phyloP scores from a whole-genome alignment of 768 basidiomycete species.

The Artomyces pyxidatus region DNA sequence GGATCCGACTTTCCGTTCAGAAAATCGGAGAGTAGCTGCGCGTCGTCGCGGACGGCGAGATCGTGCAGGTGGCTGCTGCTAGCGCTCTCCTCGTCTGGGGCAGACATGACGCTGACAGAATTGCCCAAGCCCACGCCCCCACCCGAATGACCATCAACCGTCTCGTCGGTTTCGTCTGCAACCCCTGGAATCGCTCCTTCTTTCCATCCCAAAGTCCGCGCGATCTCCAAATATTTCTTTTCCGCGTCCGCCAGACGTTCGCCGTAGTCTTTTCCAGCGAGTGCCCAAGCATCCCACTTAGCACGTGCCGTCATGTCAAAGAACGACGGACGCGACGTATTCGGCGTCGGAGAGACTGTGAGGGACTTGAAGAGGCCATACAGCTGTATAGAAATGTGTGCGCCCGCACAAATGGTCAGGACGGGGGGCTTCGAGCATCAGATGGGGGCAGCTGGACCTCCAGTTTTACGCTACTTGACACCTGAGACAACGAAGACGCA shows the following conservation, averaged over 20 bases:
- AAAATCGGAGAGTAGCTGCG: constrained; percentile 34
- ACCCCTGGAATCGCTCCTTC: constrained; percentile 22
- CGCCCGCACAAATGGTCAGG: constrained; percentile 12
- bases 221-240: constrained; percentile 59
- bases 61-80: constrained; percentile 38
- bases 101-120: constrained; percentile 52
- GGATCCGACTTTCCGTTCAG: constrained; percentile 30
- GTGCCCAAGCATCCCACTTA: constrained; percentile 83
- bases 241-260: constrained; percentile 43
- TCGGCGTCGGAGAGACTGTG: constrained; percentile 50
- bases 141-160: constrained; percentile 8
- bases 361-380: constrained; percentile 79
- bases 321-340: constrained; percentile 55
- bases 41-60: constrained; percentile 52
- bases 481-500: constrained; percentile 41
- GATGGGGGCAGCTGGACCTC: constrained; percentile 45
- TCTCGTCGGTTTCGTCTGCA: constrained; percentile 18
- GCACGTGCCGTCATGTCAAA: constrained; percentile 75
- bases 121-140: constrained; percentile 45
- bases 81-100: constrained; percentile 28
- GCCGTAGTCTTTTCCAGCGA: constrained; percentile 40
- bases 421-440: not conserved
- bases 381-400: constrained; percentile 37
- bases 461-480: constrained; percentile 59
- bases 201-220: constrained; percentile 61